Conservation (phyloP, 2,329 filamentous ascomycete species). For the Pseudomassariella vexata region DNA sequence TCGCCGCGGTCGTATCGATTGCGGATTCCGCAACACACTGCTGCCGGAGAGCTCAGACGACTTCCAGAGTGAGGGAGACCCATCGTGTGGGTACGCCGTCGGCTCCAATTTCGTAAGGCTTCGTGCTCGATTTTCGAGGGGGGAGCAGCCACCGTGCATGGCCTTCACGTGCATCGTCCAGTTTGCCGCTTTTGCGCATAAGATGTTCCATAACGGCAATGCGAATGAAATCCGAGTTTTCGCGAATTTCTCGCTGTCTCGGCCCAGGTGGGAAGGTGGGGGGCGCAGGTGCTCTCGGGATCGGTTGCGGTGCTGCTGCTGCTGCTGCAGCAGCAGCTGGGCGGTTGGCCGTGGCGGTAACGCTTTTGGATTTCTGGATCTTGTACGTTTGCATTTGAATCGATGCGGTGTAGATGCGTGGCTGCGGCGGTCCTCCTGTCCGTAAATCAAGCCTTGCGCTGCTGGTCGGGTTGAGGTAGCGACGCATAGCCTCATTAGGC, state of each 20-base stretch:
- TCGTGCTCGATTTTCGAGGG: constrained; percentile 49
- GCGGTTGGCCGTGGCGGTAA: constrained; percentile 18
- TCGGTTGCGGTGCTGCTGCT: constrained; percentile 14
- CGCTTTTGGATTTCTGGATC: constrained; percentile 42
- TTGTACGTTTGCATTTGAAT: constrained; percentile 71
- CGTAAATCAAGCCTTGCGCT: constrained; percentile 38
- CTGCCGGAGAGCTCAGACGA: no score
- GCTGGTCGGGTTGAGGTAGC: constrained; percentile 62
- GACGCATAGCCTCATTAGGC: constrained; percentile 59
- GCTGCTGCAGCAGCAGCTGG: constrained; percentile 19
- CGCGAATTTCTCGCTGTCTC: constrained; percentile 62
- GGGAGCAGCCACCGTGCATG: constrained; percentile 64
- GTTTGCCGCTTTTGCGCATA: constrained; percentile 61
- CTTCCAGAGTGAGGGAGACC: constrained; percentile 38
- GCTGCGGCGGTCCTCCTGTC: constrained; percentile 13
- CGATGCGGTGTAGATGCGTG: constrained; percentile 53
- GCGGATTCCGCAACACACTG: no score
- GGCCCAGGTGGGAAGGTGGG: constrained; percentile 36
- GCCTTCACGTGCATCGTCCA: constrained; percentile 60
- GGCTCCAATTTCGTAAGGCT: constrained; percentile 49
- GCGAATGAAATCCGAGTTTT: constrained; percentile 66
- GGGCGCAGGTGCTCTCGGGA: constrained; percentile 24
- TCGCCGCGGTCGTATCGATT: no score
- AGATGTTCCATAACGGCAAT: constrained; percentile 69
- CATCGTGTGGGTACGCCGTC: constrained; percentile 57